Evolutionary conservation across 2,329 filamentous ascomycete genomes (phyloP).

Genomic region (Coniochaeta sp.): DNA sequence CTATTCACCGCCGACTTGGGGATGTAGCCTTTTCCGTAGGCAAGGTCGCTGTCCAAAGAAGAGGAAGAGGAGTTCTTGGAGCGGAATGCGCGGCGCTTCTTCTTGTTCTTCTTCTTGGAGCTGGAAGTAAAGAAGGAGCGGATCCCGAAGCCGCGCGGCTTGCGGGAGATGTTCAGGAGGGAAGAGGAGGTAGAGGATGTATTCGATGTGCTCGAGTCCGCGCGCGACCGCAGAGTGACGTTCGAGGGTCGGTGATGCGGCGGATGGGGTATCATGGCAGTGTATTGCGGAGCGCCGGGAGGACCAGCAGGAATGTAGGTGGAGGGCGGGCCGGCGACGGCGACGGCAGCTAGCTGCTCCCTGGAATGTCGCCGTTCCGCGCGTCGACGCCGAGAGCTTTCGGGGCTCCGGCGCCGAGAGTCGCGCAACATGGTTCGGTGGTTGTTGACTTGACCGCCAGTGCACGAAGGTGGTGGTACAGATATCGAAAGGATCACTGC

Average conservation of each 20-base stretch:
- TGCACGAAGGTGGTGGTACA: background rate
- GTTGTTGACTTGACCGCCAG: constrained; percentile 18
- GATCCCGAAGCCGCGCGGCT: constrained; percentile 19
- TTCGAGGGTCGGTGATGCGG: constrained; percentile 6
- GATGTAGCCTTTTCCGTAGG: constrained; percentile 44
- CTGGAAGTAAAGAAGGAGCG: constrained; percentile 24
- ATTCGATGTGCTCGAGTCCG: constrained; percentile 22
- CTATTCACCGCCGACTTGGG: constrained; percentile 15
- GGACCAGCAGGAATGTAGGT: background rate
- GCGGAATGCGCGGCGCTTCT: constrained; percentile 34
- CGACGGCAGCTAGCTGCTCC: constrained; percentile 32
- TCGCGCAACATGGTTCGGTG: constrained; percentile 42
- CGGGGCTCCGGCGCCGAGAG: constrained; percentile 48
- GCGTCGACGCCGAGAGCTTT: constrained; percentile 46
- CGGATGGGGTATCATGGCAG: constrained; percentile 10
- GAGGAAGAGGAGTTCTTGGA: constrained; percentile 46
- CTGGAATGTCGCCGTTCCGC: constrained; percentile 33
- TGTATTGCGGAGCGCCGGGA: background rate
- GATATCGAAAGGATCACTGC: constrained; percentile 6
- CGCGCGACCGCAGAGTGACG: constrained; percentile 13
- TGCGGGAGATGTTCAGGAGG: constrained; percentile 25
- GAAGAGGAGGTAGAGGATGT: constrained; percentile 26
- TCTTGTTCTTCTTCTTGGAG: constrained; percentile 15
- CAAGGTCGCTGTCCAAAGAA: constrained; percentile 48
- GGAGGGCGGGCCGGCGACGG: constrained; percentile 10